A percentile compares a stretch with the other conserved stretches of the same genome.
Conservation (phyloP, 1,139 yeast genomes). For the Nakaseomyces nivariensis region DNA sequence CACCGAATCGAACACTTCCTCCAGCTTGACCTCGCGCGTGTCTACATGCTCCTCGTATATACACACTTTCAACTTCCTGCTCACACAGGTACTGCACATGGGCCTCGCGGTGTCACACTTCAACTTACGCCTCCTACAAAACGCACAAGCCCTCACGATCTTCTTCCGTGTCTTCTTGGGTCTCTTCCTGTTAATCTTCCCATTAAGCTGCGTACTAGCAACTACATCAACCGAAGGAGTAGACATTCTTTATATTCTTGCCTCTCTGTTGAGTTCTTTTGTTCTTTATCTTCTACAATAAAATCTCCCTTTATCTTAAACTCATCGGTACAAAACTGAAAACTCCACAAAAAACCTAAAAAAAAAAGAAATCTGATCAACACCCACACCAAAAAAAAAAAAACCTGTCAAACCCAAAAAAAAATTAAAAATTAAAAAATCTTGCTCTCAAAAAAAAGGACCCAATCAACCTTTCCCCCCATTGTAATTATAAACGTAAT, state of each 20-base stretch:
- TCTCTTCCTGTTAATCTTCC: not conserved
- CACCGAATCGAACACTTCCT: not conserved
- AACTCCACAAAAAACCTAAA: too few species aligned
- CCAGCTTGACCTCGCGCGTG: not conserved
- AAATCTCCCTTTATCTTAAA: too few species aligned
- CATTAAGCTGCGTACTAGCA: not conserved
- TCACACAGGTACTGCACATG: constrained; percentile 20
- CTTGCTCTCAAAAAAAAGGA: too few species aligned
- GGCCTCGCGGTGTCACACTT: constrained; percentile 27
- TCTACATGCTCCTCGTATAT: constrained; percentile 14
- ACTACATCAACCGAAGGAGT: not conserved
- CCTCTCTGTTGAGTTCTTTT: too few species aligned
- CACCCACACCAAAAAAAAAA: too few species aligned
- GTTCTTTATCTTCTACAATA: too few species aligned
- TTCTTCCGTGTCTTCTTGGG: constrained; percentile 16
- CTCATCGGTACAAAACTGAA: too few species aligned
- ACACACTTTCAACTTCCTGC: constrained; percentile 19
- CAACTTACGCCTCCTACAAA: constrained; percentile 26
- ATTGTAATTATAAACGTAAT: too few species aligned
- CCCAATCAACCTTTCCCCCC: too few species aligned
- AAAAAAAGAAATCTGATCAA: too few species aligned
- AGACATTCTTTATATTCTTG: not conserved
- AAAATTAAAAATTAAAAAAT: too few species aligned
- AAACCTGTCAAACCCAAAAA: too few species aligned
- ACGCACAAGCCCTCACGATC: constrained; percentile 24